Conservation (phyloP, 1,139 yeast species). For the Debaryomycetaceae sp. region DNA sequence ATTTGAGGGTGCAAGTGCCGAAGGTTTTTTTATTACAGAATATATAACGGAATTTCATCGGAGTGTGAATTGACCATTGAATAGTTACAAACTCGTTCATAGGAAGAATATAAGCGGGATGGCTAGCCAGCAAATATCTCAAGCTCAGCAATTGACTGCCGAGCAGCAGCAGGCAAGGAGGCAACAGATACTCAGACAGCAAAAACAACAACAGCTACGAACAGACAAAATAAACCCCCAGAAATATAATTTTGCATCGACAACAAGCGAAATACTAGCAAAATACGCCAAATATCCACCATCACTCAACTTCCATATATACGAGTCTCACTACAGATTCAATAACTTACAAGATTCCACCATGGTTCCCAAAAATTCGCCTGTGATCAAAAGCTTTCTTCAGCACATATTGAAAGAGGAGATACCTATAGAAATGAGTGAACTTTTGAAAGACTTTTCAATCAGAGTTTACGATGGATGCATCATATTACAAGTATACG, state of each 20-base stretch:
- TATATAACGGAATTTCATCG: too few species aligned
- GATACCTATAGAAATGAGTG: slow-evolving; percentile 87
- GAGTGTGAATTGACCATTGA: too few species aligned
- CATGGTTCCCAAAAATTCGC: slow-evolving; percentile 75
- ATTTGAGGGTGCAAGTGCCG: too few species aligned
- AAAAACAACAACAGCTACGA: slow-evolving; percentile 29
- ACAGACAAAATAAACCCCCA: slow-evolving; percentile 29
- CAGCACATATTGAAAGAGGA: slow-evolving; percentile 76
- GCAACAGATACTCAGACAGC: slow-evolving; percentile 33
- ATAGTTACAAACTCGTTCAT: too few species aligned
- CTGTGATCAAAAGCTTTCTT: slow-evolving; percentile 76
- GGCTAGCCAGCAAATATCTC: slow-evolving; percentile 7
- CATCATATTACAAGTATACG: slow-evolving; percentile 76
- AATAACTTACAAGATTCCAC: slow-evolving; percentile 69
- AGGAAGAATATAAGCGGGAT: slow-evolving; percentile 3
- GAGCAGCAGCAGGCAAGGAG: slow-evolving; percentile 29
- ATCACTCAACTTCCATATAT: slow-evolving; percentile 83
- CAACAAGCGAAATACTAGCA: slow-evolving; percentile 68
- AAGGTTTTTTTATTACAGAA: too few species aligned
- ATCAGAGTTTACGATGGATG: slow-evolving; percentile 87
- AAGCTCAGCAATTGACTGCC: slow-evolving; percentile 10
- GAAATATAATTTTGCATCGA: slow-evolving; percentile 61
- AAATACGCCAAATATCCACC: slow-evolving; percentile 80
- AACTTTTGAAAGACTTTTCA: slow-evolving; percentile 82
- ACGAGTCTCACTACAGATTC: slow-evolving; percentile 83